A percentile compares a stretch with the other conserved stretches of the same genome.
These are phyloP conservation scores for Claviceps capensis DNA, from an alignment of 2,329 filamentous ascomycete species.

Conservation along the genomic window DNA sequence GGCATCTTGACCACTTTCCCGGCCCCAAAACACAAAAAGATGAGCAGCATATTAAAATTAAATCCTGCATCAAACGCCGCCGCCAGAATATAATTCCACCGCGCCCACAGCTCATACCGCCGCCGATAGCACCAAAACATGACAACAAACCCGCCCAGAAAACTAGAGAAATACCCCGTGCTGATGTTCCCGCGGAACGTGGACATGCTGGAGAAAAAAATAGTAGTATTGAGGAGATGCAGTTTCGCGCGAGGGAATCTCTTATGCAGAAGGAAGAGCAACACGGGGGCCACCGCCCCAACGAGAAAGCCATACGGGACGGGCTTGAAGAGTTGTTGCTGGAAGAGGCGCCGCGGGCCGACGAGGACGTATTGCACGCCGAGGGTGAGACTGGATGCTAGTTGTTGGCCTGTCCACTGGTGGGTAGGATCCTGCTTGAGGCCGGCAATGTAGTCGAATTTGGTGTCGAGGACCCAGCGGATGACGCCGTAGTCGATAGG, in stretches of 20 bases:
- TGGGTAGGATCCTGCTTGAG: constrained; percentile 36
- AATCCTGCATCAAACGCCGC: constrained; percentile 50
- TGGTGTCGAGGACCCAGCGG: constrained; percentile 43
- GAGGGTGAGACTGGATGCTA: constrained; percentile 37
- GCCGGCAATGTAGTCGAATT: constrained; percentile 40
- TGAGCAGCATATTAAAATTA: constrained; percentile 46
- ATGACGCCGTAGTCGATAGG: constrained; percentile 49
- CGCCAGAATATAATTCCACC: constrained; percentile 47
- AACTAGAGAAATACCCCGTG: constrained; percentile 42
- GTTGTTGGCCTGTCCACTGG: constrained; percentile 46
- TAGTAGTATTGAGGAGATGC: constrained; percentile 46
- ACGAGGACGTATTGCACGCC: constrained; percentile 48
- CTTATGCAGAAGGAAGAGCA: constrained; percentile 37
- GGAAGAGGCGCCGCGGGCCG: constrained; percentile 35
- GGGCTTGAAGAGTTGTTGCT: constrained; percentile 29
- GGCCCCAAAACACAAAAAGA: constrained; percentile 46
- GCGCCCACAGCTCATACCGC: constrained; percentile 42
- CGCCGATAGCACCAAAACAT: constrained; percentile 46
- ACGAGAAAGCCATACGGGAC: constrained; percentile 41
- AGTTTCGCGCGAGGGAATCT: constrained; percentile 38
- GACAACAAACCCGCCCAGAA: constrained; percentile 46
- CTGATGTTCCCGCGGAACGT: constrained; percentile 48
- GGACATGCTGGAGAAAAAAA: constrained; percentile 42
- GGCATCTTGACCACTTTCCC: constrained; percentile 45
- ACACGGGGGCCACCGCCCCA: constrained; percentile 29